Conservation (phyloP, 345 rosid species). For the Linum lewisii region DNA sequence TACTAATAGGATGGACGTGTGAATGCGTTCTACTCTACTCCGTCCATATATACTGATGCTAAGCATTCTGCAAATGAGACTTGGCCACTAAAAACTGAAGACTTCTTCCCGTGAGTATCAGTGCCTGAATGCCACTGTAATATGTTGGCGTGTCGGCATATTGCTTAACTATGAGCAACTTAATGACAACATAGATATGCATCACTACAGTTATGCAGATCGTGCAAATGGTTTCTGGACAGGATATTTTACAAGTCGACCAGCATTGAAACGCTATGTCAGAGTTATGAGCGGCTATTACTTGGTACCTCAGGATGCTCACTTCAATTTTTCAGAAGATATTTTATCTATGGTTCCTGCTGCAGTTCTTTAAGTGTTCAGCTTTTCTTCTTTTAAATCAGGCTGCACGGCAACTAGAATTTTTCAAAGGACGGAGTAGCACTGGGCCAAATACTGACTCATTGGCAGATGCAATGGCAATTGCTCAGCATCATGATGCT, state of each 20-base stretch:
- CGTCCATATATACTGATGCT: conserved; percentile 45
- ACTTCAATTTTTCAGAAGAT: not conserved
- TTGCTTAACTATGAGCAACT: conserved; percentile 3
- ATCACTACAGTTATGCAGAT: conserved; percentile 39
- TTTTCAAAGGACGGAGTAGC: conserved; percentile 31
- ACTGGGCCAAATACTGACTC: conserved; percentile 28
- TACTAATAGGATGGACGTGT: conserved; percentile 42
- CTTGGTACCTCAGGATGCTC: conserved; percentile 22
- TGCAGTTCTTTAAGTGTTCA: not conserved
- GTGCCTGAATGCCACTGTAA: not conserved
- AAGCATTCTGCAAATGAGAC: conserved; percentile 33
- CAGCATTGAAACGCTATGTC: conserved; percentile 37
- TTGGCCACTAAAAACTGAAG: conserved; percentile 47
- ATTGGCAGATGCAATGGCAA: conserved; percentile 44
- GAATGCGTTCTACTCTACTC: conserved; percentile 48
- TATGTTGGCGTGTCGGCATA: not conserved
- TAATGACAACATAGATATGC: not conserved
- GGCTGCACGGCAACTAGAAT: conserved; percentile 49
- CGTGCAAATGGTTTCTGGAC: conserved; percentile 44
- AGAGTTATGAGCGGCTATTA: conserved; percentile 39
- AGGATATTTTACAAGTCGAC: conserved; percentile 46
- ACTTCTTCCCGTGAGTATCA: conserved; percentile 41
- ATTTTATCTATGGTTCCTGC: not conserved
- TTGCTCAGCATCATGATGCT: conserved; percentile 46
- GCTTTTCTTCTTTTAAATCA: conserved; percentile 15